Base-by-base conservation (phyloP, 129 eudicot species). In the Smallanthus sonchifolius region DNA sequence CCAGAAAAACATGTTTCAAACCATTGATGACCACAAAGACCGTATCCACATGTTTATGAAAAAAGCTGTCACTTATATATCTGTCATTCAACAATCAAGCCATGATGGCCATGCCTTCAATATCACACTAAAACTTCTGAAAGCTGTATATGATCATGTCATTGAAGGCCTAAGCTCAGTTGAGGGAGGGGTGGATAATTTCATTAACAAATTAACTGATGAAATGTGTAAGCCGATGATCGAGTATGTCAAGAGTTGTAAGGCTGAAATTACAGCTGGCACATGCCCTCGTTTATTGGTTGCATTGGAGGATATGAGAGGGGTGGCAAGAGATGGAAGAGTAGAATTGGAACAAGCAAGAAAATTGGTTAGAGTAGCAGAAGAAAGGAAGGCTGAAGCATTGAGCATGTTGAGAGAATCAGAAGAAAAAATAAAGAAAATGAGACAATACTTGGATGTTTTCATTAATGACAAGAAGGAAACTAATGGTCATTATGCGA, bases 211-310 rank as follows among this genome's bases (percentile, higher is more conserved):
- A 5, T 78, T 91, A 51, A 83, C 89, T 38, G 83, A 78, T 4
- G 67, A 75, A 66, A 84, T 91, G 89, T 86, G 91, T 71, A 69
- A 74, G 69, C 97, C 91, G 15, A 84, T 91, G 94, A 83, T 74
- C 2, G 78, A 86, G 67, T 85, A 87, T 83, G 86, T 84, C 49
- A 80, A 82, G 45, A 81, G 75, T 70, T 72, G 73, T 56, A 84
- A 87, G 78, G 73, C 72, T 47, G 97, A 87, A 78, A 69, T 91
- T 75, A 70, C 62, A 70, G 45, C 80, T n/a, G 91, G 91, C 56
- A 73, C 86, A 42, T 87, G 84, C 51, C 77, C 82, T 2, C 84
- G 70, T 13, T 45, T 87, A 67, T 38, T 91, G 79, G 79, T 74
- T 7, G 69, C 83, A 47, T 79, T 91, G 72, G 90, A 86, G 70